A percentile compares a stretch with the other conserved stretches of the same genome.
Conservation (phyloP, 2,329 filamentous ascomycete genomes). For the Colletotrichum theobromicola region DNA sequence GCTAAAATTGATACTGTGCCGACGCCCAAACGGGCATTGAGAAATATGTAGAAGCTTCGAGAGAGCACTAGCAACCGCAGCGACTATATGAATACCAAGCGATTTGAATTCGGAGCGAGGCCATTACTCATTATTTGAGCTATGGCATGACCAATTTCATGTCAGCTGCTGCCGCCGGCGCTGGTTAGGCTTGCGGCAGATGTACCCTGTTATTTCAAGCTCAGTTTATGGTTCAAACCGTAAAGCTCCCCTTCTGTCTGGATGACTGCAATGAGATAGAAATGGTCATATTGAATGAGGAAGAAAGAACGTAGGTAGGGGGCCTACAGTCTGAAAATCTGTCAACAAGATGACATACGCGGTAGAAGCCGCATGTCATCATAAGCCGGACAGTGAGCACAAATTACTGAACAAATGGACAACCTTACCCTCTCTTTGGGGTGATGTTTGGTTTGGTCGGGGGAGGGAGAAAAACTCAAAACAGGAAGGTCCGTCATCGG, state of each 20-base stretch:
- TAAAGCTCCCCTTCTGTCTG: not conserved
- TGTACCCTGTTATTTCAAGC: not conserved
- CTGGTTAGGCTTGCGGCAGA: not conserved
- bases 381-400: not conserved
- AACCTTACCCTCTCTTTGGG: not conserved
- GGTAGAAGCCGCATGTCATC: not conserved
- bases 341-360: not conserved
- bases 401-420: not conserved
- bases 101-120: not conserved
- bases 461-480: not conserved
- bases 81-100: not conserved
- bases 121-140: not conserved
- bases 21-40: not conserved
- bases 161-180: not conserved
- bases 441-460: not conserved
- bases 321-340: not conserved
- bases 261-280: no score
- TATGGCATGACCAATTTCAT: not conserved
- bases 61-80: not conserved
- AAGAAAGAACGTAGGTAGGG: not conserved
- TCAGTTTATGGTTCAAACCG: not conserved
- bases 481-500: not conserved
- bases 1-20: not conserved
- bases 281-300: no score
- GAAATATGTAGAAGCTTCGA: not conserved